Evolutionary conservation across 805 yeast species (phyloP).

Genomic region (Starmera quercuum): DNA sequence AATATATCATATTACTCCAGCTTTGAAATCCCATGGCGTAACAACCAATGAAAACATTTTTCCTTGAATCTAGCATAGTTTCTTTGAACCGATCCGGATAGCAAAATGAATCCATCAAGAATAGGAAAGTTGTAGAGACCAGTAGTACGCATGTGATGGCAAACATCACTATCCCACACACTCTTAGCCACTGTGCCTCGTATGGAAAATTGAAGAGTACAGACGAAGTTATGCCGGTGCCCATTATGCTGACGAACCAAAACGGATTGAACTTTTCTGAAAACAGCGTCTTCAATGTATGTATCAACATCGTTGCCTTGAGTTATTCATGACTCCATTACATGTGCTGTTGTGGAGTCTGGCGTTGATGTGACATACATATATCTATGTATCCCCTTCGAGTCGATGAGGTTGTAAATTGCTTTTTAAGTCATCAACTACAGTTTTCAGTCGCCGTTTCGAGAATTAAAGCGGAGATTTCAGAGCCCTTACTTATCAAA

Average conservation of each 20-base stretch:
- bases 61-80: conserved; percentile 32
- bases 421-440: too few relatives aligned
- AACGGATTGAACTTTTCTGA: too few relatives aligned
- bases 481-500: too few relatives aligned
- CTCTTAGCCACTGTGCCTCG: conserved; percentile 47
- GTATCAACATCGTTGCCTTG: too few relatives aligned
- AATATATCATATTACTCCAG: conserved; percentile 47
- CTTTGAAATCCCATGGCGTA: conserved; percentile 75
- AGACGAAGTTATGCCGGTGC: conserved; percentile 65
- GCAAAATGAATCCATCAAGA: conserved; percentile 30
- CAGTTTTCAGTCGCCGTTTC: too few relatives aligned
- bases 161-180: conserved; percentile 56
- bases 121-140: conserved; percentile 32
- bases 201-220: conserved; percentile 63
- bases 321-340: too few relatives aligned
- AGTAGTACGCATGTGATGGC: conserved; percentile 46
- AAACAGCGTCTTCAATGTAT: too few relatives aligned
- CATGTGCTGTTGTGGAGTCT: too few relatives aligned
- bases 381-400: too few relatives aligned
- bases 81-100: conserved; percentile 21
- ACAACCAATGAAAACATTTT: conserved; percentile 67
- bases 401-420: too few relatives aligned
- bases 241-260: conserved; percentile 78
- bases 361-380: too few relatives aligned
- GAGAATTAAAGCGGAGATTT: too few relatives aligned